Evolutionary conservation across 306 rosid genomes (phyloP), one percentile per base, ranked within the genome.

Genomic region (Quercus berberidifolia): DNA sequence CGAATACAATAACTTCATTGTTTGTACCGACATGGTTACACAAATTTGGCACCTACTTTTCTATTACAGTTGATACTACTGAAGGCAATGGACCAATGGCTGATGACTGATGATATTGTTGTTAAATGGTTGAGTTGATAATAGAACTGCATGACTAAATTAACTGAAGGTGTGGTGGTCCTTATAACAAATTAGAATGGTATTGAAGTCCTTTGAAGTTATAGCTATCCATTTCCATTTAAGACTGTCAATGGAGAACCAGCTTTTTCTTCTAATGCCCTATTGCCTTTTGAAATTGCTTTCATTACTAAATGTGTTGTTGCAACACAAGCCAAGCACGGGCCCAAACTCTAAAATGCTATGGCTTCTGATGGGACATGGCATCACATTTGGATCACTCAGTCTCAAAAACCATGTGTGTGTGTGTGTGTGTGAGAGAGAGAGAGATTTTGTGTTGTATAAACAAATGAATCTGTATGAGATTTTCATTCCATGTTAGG

Each of bases 11-110:
- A 12, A 87, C 80, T 78, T 55, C 88, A 71, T 74, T 62, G 85
- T 76, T 77, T 80, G 78, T 80, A 86, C 82, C 82, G 85, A 85
- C 85, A 85, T 83, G 72, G 94, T 79, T 79, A 77, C 83, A 87
- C 74, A 84, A 83, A 80, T 82, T 56, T 69, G 83, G 79, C 58
- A 83, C 83, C 83, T 74, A 17, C 54, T 80, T 86, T 84, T 84
- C 80, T 64, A 31, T 81, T 65, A 74, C 56, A 72, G 85, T 81
- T 82, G 86, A 90, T 77, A 77, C 81, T 74, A 75, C 76, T 60
- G 74, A 71, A 78, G 20, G 63, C 69, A 74, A 82, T 71, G 83
- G 85, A 86, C 88, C 84, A 76, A 83, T 70, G 82, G 87, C 76
- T 35, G 55, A 75, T 77, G 81, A 54, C 76, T 35, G 55, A 77